A percentile compares a stretch with the other conserved stretches of the same genome.
These are phyloP conservation scores for Paraphysoderma sedebokerense DNA, from an alignment of 371 early-diverging fungal species.

Conservation along the genomic window DNA sequence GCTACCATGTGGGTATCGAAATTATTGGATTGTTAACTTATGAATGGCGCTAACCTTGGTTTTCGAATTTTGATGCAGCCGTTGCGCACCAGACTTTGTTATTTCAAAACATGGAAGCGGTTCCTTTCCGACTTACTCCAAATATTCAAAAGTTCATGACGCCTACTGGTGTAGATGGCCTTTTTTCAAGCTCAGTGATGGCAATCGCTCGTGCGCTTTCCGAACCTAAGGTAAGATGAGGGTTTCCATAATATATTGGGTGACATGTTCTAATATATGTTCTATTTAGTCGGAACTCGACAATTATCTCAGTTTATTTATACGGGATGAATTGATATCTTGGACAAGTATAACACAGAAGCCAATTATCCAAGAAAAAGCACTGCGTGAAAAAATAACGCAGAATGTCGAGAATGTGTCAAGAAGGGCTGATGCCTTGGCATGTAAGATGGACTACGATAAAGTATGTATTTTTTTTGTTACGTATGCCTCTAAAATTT, in stretches of 20 bases:
- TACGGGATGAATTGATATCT: slow-evolving; percentile 74
- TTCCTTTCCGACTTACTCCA: slow-evolving; percentile 96
- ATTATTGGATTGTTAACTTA: too few species aligned
- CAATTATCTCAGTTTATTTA: slow-evolving; percentile 64
- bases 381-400: slow-evolving; percentile 21
- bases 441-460: slow-evolving; percentile 56
- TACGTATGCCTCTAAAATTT: background rate
- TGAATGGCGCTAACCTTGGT: too few species aligned
- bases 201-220: slow-evolving; percentile 58
- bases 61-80: too few species aligned
- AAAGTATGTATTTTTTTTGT: slow-evolving; percentile 18
- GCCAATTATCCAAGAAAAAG: slow-evolving; percentile 32
- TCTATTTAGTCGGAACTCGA: slow-evolving; percentile 45
- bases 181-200: slow-evolving; percentile 62
- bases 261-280: background rate
- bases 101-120: slow-evolving; percentile 44
- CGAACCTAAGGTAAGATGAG: slow-evolving; percentile 33
- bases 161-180: slow-evolving; percentile 79
- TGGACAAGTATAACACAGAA: slow-evolving; percentile 47
- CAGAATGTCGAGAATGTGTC: slow-evolving; percentile 21
- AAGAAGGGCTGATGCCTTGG: slow-evolving; percentile 47
- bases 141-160: slow-evolving; percentile 87
- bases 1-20: slow-evolving; percentile 30
- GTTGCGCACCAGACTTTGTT: too few species aligned
- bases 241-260: slow-evolving; percentile 13